Percentiles rank a stretch among this genome's conserved stretches.
phyloP scores from a whole-genome alignment of 345 rosid species.

The Stellera chamaejasme region DNA sequence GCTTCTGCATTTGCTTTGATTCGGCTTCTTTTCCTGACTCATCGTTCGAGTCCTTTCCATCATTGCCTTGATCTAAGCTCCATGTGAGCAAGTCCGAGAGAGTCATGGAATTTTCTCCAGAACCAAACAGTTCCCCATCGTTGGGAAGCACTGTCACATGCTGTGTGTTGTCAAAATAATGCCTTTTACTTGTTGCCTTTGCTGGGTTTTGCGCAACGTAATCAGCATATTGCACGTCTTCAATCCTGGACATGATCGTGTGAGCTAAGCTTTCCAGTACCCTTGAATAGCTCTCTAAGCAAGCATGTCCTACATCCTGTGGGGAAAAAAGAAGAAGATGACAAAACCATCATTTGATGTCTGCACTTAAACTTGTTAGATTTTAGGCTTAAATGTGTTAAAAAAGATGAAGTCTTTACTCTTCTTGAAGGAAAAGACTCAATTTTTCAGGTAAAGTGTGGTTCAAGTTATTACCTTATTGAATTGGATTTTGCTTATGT shows the following conservation, averaged over 20 bases:
- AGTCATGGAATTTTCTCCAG: constrained; percentile 25
- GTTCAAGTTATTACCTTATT: constrained; percentile 34
- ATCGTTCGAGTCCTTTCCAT: constrained; percentile 22
- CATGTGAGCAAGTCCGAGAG: constrained; percentile 63
- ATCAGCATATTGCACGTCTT: constrained; percentile 75
- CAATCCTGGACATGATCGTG: constrained; percentile 71
- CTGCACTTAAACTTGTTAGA: too few species aligned
- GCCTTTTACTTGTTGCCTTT: constrained; percentile 21
- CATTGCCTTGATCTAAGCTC: constrained; percentile 31
- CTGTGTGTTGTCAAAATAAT: constrained; percentile 7
- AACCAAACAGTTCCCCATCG: constrained; percentile 5
- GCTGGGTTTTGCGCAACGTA: constrained; percentile 37
- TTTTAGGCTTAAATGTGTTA: not conserved
- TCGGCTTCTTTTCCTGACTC: constrained; percentile 25
- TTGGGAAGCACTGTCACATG: not conserved
- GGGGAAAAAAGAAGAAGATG: not conserved
- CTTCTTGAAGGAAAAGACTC: not conserved
- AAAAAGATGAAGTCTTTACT: not conserved
- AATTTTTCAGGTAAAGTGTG: not conserved
- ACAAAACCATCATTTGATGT: not conserved
- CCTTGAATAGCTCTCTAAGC: constrained; percentile 89
- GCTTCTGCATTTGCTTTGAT: constrained; percentile 22
- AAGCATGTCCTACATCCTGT: constrained; percentile 89
- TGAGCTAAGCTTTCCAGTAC: constrained; percentile 88
- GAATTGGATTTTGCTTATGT: constrained; percentile 80